These are phyloP conservation scores for Phytophthora pinifolia DNA, from an alignment of 352 stramenopile genomes.

Conservation along the genomic window DNA sequence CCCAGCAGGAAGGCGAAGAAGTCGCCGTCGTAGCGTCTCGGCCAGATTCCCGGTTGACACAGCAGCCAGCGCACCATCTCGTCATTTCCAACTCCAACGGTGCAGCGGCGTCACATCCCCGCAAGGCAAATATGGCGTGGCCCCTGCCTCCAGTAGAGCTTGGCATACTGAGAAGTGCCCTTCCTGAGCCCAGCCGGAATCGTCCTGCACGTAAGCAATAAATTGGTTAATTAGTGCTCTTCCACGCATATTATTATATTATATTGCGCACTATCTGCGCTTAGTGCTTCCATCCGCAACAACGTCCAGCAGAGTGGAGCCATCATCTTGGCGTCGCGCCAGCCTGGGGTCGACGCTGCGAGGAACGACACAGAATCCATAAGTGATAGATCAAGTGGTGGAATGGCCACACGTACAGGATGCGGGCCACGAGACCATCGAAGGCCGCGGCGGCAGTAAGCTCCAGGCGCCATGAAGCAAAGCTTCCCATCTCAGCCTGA, in stretches of 20 bases:
- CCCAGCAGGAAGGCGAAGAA: constrained; percentile 60
- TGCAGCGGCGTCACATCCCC: constrained; percentile 46
- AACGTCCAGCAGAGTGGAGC: constrained; percentile 59
- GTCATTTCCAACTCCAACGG: constrained; percentile 54
- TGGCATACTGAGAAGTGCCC: constrained; percentile 52
- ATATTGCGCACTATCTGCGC: constrained; percentile 42
- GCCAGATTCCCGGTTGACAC: constrained; percentile 33
- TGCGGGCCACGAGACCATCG: constrained; percentile 46
- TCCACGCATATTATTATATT: too few relatives aligned
- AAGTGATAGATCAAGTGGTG: background rate
- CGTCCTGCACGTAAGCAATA: constrained; percentile 23
- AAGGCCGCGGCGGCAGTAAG: constrained; percentile 42
- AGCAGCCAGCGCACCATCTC: constrained; percentile 56
- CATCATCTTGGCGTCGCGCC: constrained; percentile 31
- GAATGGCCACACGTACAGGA: constrained; percentile 39
- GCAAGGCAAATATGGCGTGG: constrained; percentile 39
- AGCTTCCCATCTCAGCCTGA: constrained; percentile 20
- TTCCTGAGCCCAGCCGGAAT: constrained; percentile 58
- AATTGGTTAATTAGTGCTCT: background rate
- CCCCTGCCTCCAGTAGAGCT: constrained; percentile 43
- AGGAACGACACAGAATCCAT: constrained; percentile 12
- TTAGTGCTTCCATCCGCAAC: constrained; percentile 55
- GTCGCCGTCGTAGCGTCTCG: constrained; percentile 34
- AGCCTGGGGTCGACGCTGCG: constrained; percentile 43
- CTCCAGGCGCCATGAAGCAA: constrained; percentile 29